phyloP scores from a whole-genome alignment of 495 filamentous ascomycete species.

The Platismatia glauca region DNA sequence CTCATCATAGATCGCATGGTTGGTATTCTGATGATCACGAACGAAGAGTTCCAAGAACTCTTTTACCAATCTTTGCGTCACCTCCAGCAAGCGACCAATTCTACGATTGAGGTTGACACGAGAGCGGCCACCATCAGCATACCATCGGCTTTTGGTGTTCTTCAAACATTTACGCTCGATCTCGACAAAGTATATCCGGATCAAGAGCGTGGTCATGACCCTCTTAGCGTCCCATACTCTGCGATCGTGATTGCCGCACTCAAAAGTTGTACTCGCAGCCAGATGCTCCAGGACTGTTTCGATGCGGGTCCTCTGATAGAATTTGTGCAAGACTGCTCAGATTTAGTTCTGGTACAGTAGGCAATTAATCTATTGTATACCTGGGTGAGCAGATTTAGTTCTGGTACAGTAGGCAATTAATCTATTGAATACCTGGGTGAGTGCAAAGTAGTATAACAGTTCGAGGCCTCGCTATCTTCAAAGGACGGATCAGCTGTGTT shows the following conservation, averaged over 20 bases:
- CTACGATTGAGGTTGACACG: neutral
- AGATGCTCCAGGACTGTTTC: neutral
- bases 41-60: neutral
- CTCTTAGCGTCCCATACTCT: neutral
- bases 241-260: neutral
- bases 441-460: too few species aligned
- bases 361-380: too few species aligned
- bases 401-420: too few species aligned
- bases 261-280: neutral
- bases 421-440: too few species aligned
- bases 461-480: too few species aligned
- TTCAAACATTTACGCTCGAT: conserved; percentile 1
- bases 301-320: neutral
- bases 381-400: too few species aligned
- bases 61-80: conserved; percentile 2
- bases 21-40: neutral
- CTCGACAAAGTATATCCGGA: neutral
- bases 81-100: neutral
- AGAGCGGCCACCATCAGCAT: conserved; percentile 1
- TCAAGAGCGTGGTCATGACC: neutral
- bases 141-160: conserved; percentile 2
- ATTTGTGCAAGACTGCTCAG: neutral
- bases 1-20: neutral
- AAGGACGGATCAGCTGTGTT: too few species aligned
- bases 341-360: too few species aligned